Conservation (phyloP, 2,329 filamentous ascomycete species). For the Alternaria triticimaculans region DNA sequence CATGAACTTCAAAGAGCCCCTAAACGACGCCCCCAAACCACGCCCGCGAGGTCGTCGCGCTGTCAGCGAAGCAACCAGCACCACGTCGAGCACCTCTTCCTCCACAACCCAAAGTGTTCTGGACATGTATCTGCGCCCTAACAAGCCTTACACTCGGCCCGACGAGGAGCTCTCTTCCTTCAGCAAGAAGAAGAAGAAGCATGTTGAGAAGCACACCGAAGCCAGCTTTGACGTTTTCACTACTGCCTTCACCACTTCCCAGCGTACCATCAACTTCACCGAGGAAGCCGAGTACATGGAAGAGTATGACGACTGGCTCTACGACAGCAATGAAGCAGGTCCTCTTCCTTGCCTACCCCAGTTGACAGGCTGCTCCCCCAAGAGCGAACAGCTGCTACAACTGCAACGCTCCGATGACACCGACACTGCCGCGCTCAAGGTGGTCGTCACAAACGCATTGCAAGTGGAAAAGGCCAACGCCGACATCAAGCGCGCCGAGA, state of each 20-base stretch:
- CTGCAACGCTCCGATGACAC: slow-evolving; percentile 16
- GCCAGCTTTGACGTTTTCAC: slow-evolving; percentile 24
- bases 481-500: neutral
- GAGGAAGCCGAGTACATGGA: slow-evolving; percentile 29
- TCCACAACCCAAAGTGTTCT: slow-evolving; percentile 28
- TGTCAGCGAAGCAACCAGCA: slow-evolving; percentile 9
- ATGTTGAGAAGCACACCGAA: slow-evolving; percentile 25
- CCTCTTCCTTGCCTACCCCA: slow-evolving; percentile 33
- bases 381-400: slow-evolving; percentile 32
- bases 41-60: slow-evolving; percentile 13
- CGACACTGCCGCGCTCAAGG: neutral
- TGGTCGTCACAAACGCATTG: neutral
- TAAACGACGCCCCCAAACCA: slow-evolving; percentile 23
- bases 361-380: slow-evolving; percentile 37
- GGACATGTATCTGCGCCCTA: slow-evolving; percentile 28
- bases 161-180: slow-evolving; percentile 24
- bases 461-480: slow-evolving; percentile 3
- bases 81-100: slow-evolving; percentile 18
- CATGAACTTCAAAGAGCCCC: slow-evolving; percentile 20
- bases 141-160: slow-evolving; percentile 28
- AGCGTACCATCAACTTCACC: slow-evolving; percentile 35
- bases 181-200: slow-evolving; percentile 10
- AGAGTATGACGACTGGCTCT: slow-evolving; percentile 16
- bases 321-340: slow-evolving; percentile 2
- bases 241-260: slow-evolving; percentile 14